Evolutionary conservation across 352 stramenopile species (phyloP).

Genomic region (Phytophthora palmivora): DNA sequence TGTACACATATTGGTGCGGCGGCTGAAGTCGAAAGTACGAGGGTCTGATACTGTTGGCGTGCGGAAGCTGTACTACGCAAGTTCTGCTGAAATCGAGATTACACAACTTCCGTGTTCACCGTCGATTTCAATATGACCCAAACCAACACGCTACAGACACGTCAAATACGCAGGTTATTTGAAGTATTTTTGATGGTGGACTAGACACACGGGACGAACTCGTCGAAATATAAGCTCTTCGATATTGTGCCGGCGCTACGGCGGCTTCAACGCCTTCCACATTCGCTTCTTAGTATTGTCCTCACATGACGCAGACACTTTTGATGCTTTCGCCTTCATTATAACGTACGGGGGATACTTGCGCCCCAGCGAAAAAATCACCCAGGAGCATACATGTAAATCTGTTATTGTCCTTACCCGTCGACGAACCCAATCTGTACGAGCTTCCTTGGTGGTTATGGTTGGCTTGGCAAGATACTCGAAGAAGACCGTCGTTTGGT

Average conservation of each 20-base stretch:
- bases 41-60: neutral
- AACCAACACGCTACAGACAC: too few relatives aligned
- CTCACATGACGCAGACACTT: too few relatives aligned
- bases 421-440: constrained; percentile 11
- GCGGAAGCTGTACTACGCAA: constrained; percentile 1
- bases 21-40: neutral
- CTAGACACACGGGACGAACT: constrained; percentile 5
- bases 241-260: too few relatives aligned
- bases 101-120: too few relatives aligned
- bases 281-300: too few relatives aligned
- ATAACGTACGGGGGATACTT: too few relatives aligned
- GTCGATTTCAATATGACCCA: too few relatives aligned
- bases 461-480: constrained; percentile 19
- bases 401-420: constrained; percentile 15
- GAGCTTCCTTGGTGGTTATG: constrained; percentile 2
- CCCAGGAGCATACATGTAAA: constrained; percentile 24
- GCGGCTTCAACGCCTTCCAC: too few relatives aligned
- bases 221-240: constrained; percentile 17
- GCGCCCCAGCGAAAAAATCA: too few relatives aligned
- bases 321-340: too few relatives aligned
- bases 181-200: constrained; percentile 1
- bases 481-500: constrained; percentile 27
- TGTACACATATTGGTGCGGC: constrained; percentile 2
- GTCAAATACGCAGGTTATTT: too few relatives aligned
- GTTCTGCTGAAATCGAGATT: neutral